Base-by-base conservation (phyloP, 2,329 filamentous ascomycete species). In the Calonectria pseudoreteaudii region DNA sequence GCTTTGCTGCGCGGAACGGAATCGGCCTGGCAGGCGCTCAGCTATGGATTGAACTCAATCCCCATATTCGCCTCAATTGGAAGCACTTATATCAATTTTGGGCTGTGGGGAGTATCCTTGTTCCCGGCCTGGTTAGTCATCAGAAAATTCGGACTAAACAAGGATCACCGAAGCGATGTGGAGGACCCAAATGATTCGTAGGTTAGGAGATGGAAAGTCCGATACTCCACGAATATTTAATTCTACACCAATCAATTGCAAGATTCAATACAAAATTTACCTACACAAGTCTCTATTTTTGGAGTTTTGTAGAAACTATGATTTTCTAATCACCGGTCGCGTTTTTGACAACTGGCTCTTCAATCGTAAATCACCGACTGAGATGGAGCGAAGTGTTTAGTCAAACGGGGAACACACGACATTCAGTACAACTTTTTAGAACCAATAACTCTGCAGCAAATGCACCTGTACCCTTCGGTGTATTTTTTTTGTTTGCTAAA, bases 11-110 rank as follows among this genome's bases (percentile, higher is more conserved):
- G 93, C 73, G 93, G 91, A 0, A 93, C 91, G 0, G 92, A 94
- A 80, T 93, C 91, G 3, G 93, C 91, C 0, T 92, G 91, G 83
- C 93, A 94, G 79, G 92, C 92, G 16, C 84, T 94, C 1, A 92
- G 91, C 76, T 94, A 94, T 71, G 93, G 93, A 0, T 84, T 94
- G 0, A 90, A 89, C 47, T 90, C 90, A 10, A 76, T 94, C 11
- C 84, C 86, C 0, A 83, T 93, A 18, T 92, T 94, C 82, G 92
- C 89, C 0, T 85, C 91, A 36, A 87, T 93, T 2, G 92, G 92
- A 0, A 90, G 87, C 14, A 86, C 93, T 0, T 94, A 94, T 78
- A 83, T 93, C 76, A 94, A 94, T 77, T 93, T 94, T 79, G 90
- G 86, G 0, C 84, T 94, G 0, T 94, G 92, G 92, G 91, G 85